A percentile compares a stretch with the other conserved stretches of the same genome.
Evolutionary conservation across 768 basidiomycete species (phyloP).

Genomic region (Rhodotorula taiwanensis): DNA sequence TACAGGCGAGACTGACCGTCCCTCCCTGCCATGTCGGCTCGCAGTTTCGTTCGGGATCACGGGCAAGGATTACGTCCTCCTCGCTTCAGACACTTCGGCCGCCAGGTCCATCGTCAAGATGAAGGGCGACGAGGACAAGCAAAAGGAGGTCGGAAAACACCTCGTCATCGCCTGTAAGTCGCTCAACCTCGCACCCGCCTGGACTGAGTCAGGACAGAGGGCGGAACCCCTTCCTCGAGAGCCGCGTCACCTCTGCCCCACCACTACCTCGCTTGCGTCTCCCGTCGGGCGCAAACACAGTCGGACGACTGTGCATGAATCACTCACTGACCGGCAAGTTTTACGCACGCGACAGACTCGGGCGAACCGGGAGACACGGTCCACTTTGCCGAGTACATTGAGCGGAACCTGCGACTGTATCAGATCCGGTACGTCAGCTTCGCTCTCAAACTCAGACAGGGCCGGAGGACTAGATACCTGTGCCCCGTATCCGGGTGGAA

Average conservation of each 20-base stretch:
- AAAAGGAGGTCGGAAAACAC: slow-evolving; percentile 81
- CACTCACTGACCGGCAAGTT: neutral
- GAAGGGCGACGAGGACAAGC: slow-evolving; percentile 95
- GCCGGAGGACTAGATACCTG: too few relatives aligned
- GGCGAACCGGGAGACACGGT: slow-evolving; percentile 73
- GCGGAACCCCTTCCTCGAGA: too few relatives aligned
- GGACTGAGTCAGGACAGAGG: neutral
- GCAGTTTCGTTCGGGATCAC: slow-evolving; percentile 38
- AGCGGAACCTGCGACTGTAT: slow-evolving; percentile 90
- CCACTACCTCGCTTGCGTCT: neutral
- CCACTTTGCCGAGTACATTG: slow-evolving; percentile 92
- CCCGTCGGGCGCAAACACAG: neutral
- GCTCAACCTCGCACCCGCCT: neutral
- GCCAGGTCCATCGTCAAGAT: slow-evolving; percentile 92
- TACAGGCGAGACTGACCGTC: slow-evolving; percentile 25
- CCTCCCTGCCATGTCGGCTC: too few relatives aligned
- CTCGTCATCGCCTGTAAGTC: slow-evolving; percentile 70
- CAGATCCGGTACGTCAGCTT: slow-evolving; percentile 63
- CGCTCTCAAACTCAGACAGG: too few relatives aligned
- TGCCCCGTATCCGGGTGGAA: too few relatives aligned
- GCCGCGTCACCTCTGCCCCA: slow-evolving; percentile 22
- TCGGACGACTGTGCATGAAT: neutral
- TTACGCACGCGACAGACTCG: slow-evolving; percentile 16
- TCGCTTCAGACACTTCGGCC: slow-evolving; percentile 84
- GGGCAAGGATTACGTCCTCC: slow-evolving; percentile 59